Conservation (phyloP, 768 basidiomycete species). For the Floccularia luteovirens region DNA sequence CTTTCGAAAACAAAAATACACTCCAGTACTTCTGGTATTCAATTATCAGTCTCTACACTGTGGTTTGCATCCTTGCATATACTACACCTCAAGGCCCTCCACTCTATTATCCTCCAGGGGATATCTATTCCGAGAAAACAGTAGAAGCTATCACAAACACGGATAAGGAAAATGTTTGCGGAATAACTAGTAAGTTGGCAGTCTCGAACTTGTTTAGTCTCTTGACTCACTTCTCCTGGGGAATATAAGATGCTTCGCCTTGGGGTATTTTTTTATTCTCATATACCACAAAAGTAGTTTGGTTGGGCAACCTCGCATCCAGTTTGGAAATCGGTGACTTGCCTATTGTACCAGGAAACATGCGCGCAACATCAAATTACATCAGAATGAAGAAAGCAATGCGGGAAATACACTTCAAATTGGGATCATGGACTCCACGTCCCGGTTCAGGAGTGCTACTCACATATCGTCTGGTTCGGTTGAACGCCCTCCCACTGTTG, state of each 20-base stretch:
- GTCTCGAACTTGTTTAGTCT: not conserved
- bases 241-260: constrained; percentile 40
- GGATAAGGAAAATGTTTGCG: constrained; percentile 73
- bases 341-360: constrained; percentile 67
- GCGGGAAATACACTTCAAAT: constrained; percentile 37
- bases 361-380: constrained; percentile 64
- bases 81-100: constrained; percentile 71
- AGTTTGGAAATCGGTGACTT: constrained; percentile 84
- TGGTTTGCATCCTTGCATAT: constrained; percentile 28
- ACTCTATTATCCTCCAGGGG: constrained; percentile 65
- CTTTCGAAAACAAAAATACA: constrained; percentile 11
- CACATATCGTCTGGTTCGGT: constrained; percentile 49
- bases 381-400: constrained; percentile 54
- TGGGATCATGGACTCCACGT: constrained; percentile 51
- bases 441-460: constrained; percentile 61
- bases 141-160: constrained; percentile 50
- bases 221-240: not conserved
- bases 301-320: constrained; percentile 68
- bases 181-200: constrained; percentile 35
- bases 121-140: constrained; percentile 69
- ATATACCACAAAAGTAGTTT: constrained; percentile 83
- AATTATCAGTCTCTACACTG: constrained; percentile 39
- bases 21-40: constrained; percentile 42
- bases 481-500: constrained; percentile 38
- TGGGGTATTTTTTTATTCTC: constrained; percentile 71